Base-by-base conservation (phyloP, 139 green algal species). In the Microglena sp. region DNA sequence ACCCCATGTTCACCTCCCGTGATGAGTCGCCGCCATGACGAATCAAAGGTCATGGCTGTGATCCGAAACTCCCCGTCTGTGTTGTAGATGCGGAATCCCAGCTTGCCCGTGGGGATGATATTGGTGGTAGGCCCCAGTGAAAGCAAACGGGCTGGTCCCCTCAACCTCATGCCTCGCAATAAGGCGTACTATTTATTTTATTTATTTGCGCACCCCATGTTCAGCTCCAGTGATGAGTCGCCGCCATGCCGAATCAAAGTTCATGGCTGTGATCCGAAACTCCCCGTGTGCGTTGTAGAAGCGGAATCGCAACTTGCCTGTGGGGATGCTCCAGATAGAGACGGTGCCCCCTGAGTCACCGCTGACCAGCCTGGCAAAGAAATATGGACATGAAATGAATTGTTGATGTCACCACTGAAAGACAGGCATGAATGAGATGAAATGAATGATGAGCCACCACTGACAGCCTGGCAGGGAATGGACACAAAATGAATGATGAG, bases 1-100 rank as follows among this genome's bases (percentile, higher is more conserved):
- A n/a, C 40, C 40, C 40, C 40, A 24, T 18, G 15, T 18, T 50
- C 40, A 11, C 15, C 11, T 18, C 69, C 74, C 44, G 78, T 90
- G 50, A 90, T 36, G 31, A 90, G 72, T 11, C 83, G 71, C 1
- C 83, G 69, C 29, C 68, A 60, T 27, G 72, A 60, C 4, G 50
- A 33, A 59, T 90, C 83, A 59, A 90, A 86, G 4, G 69, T 53
- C 57, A 87, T 75, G 6, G 83, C 70, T 1, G 83, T 87, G 64
- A 90, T 70, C 8, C 68, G 71, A 4, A 66, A 33, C 45, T 67
- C 45, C 26, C 64, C 69, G 66, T 86, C 76, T 8, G 76, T 69
- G 60, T 70, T 60, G 40, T 63, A 61, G 55, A 86, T 87, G 30
- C 78, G 67, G 69, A 82, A 84, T 33, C 76, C 63, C 54, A 84